Evolutionary conservation across 2,329 filamentous ascomycete genomes (phyloP), one percentile per base, ranked within the genome.

Genomic region (Mycogone perniciosa): DNA sequence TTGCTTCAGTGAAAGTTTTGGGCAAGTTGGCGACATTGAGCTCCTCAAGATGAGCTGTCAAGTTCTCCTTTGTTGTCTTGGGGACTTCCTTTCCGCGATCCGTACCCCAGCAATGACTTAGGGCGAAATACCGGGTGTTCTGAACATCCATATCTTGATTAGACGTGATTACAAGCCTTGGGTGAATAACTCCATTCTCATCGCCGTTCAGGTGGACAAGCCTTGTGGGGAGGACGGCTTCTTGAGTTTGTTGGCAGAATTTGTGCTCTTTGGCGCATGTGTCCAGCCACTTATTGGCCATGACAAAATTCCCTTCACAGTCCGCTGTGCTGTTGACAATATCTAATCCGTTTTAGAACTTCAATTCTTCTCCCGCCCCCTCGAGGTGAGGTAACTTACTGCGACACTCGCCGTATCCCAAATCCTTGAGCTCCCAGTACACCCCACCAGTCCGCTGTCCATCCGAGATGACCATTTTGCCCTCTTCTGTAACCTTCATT

Each of bases 1-100:
- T 46, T n/a, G 43, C 49, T 11, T 51, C 49, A 5, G 11, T 39
- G 31, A 46, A 51, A 10, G 49, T 46, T 29, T 37, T 44, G 5
- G 49, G 49, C 6, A 51, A 35, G 10, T 33, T 35, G 26, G 30
- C 49, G 9, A 42, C 20, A 11, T 39, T n/a, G 11, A 51, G 31
- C 7, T 35, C 27, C 33, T 46, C 31, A 26, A 46, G 13, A 30
- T 46, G 44, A 37, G 7, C 9, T 11, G 9, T 5, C 33, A 38
- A n/a, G 31, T 35, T 46, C 9, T 26, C 44, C 33, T 46, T 46
- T 26, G 44, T 46, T 8, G 44, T 46, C 27, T 38, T 46, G n/a
- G 44, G 44, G 9, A 46, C 33, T 26, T 29, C 8, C 20, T 46
- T 46, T 34, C 42, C 42, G 11, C n/a, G 42, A 27, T 27, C 13